These are phyloP conservation scores for Tetrahymena thermophila DNA, from an alignment of 73 alveolate species.

Conservation along the genomic window DNA sequence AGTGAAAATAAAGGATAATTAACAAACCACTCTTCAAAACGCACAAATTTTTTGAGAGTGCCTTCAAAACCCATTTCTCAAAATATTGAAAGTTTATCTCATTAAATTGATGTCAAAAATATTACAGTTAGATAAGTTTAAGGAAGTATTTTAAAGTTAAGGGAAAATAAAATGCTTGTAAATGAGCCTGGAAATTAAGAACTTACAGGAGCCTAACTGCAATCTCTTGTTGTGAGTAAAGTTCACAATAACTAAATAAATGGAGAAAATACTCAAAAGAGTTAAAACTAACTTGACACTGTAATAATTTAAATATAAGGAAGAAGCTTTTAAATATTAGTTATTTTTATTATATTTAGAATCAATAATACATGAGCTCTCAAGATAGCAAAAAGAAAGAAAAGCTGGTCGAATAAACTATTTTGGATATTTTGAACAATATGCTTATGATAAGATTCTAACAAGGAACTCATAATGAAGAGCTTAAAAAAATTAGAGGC, in stretches of 20 bases:
- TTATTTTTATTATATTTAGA: not conserved
- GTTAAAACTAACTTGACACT: not conserved
- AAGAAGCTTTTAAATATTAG: not conserved
- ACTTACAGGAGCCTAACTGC: not conserved
- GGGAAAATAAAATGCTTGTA: slow-evolving; percentile 7
- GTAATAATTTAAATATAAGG: not conserved
- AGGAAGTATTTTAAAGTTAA: slow-evolving; percentile 37
- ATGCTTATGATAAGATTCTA: slow-evolving; percentile 7
- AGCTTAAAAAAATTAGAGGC: not conserved
- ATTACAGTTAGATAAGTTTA: slow-evolving; percentile 34
- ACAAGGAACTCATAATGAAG: not conserved
- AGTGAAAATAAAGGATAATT: not conserved
- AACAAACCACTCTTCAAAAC: slow-evolving; percentile 9
- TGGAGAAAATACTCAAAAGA: not conserved
- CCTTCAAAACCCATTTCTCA: slow-evolving; percentile 42
- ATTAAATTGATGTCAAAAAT: slow-evolving; percentile 40
- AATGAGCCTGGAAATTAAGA: not conserved
- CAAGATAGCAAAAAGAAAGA: slow-evolving; percentile 36
- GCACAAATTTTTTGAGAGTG: slow-evolving; percentile 42
- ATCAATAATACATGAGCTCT: slow-evolving; percentile 23
- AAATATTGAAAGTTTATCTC: slow-evolving; percentile 18
- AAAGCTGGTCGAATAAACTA: slow-evolving; percentile 15
- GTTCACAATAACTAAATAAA: not conserved
- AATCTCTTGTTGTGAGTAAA: not conserved
- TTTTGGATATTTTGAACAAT: slow-evolving; percentile 29